A percentile compares a stretch with the other conserved stretches of the same genome.
Evolutionary conservation across 305 asterid species (phyloP).

Genomic region (Striga hermonthica): DNA sequence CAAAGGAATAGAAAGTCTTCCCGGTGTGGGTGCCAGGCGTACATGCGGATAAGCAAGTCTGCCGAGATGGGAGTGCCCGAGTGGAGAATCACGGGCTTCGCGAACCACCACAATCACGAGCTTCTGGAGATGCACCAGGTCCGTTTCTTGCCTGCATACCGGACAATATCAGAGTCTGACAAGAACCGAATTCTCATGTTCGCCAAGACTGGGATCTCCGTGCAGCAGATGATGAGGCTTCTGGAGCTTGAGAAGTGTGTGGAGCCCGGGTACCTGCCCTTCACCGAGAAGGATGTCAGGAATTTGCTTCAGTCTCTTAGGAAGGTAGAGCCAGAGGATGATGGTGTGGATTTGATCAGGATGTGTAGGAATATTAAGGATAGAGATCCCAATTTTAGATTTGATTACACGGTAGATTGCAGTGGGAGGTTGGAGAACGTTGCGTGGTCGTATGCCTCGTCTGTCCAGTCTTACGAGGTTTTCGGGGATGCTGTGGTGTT

Average conservation of each 20-base stretch:
- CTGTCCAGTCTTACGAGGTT: conserved; percentile 70
- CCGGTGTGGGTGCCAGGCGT: conserved; percentile 95
- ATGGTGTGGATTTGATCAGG: conserved; percentile 72
- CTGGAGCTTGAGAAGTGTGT: conserved; percentile 89
- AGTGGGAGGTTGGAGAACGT: conserved; percentile 78
- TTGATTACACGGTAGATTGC: conserved; percentile 77
- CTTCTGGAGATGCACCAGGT: conserved; percentile 95
- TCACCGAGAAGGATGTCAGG: conserved; percentile 93
- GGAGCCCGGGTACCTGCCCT: conserved; percentile 87
- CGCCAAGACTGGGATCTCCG: conserved; percentile 92
- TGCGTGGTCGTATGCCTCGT: conserved; percentile 96
- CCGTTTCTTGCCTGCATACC: conserved; percentile 96
- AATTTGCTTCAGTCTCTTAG: conserved; percentile 82
- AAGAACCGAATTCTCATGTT: conserved; percentile 87
- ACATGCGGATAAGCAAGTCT: conserved; percentile 90
- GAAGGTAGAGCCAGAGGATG: conserved; percentile 85
- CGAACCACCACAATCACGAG: conserved; percentile 89
- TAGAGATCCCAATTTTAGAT: conserved; percentile 77
- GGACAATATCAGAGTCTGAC: conserved; percentile 87
- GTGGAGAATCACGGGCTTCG: conserved; percentile 92
- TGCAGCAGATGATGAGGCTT: conserved; percentile 95
- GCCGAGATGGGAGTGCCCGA: conserved; percentile 69
- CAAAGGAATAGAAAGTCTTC: conserved; percentile 94
- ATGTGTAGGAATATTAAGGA: conserved; percentile 93
- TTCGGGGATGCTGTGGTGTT: conserved; percentile 95